Base-by-base conservation (phyloP, 177 flowering plant species). In the Telopea speciosissima region DNA sequence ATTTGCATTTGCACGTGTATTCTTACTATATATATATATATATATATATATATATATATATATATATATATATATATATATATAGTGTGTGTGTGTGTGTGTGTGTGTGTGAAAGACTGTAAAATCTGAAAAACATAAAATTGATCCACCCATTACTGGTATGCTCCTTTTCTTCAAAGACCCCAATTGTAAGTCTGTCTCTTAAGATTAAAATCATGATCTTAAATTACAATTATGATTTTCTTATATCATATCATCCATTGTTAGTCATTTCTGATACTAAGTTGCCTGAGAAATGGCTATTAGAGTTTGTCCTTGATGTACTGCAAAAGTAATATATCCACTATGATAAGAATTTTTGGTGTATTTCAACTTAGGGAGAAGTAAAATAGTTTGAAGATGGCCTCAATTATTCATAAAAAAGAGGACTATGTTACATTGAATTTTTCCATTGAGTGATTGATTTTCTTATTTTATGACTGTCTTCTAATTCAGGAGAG, bases 271-370 rank as follows among this genome's bases (percentile, higher is more conserved):
- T 62, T 66, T 67, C 74, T 45, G 24, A 65, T 24, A 16, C 71
- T 59, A 21, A 45, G 74, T 36, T 85, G 75, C 91, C 87, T 33
- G 87, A 81, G 36, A 87, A 85, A 70, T 73, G 77, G 10, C 40
- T 73, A 52, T 88, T 88, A 9, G 85, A 86, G 75, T 85, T 75
- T 65, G 73, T 88, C 68, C 73, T 89, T 61, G 90, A 88, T 69
- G 77, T 74, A 59, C 72, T 91, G 58, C 88, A 89, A 66, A 86
- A 84, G 97, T 89, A 65, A 67, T 69, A 52, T 17, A 22, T 26
- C 13, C 65, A 71, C 21, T 8, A 9, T 25, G 19, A 36, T 63
- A 40, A 5, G 25, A 16, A 13, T 49, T 49, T 49, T 49, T 49
- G 54, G 54, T 13, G 8, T 12, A 49, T 49, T 49, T 49, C 8